Base-by-base conservation (phyloP, 306 rosid species). In the Cotoneaster glaucophyllus region DNA sequence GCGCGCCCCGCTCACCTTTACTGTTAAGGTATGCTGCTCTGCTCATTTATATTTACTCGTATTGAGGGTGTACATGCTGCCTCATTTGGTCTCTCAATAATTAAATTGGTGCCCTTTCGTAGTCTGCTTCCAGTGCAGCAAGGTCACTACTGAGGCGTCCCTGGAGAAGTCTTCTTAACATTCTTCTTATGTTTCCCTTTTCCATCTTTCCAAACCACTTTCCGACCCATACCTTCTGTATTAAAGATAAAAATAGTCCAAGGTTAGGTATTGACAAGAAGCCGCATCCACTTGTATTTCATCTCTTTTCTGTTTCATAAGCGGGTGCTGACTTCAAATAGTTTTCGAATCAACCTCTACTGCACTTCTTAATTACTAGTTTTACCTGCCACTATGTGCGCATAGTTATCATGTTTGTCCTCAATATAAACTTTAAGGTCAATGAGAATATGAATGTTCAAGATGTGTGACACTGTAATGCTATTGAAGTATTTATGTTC, bases 1-100 rank as follows among this genome's bases (percentile, higher is more conserved):
- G 82, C 82, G 83, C 76, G 85, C 88, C 31, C 96, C 98, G n/a
- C 70, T 90, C 68, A 82, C 91, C 80, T 91, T 91, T 74, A 94
- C 97, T 57, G 93, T 94, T 78, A 94, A 87, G 97, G 96, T 90
- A 85, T 66, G 56, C 28, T 75, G 44, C 44, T 39, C 44, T 39
- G 44, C 44, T 39, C 48, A 11, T 48, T 25, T 8, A 21, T 34
- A 15, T 5, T 54, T 2, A 10, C 28, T 67, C 11, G 2, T 67
- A 67, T 43, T 2, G 22, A 41, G 31, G 19, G 48, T 13, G 37
- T 11, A 54, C 15, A 3, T 54, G 14, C 15, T 32, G 50, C n/a
- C 31, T 29, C 41, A 63, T 63, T 63, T 12, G 8, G 22, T 63
- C 41, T 29, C 37, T 63, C 26, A 15, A 17, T 22, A 6, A 15